Base-by-base conservation (phyloP, 2,329 filamentous ascomycete species). In the Fusarium sp. region DNA sequence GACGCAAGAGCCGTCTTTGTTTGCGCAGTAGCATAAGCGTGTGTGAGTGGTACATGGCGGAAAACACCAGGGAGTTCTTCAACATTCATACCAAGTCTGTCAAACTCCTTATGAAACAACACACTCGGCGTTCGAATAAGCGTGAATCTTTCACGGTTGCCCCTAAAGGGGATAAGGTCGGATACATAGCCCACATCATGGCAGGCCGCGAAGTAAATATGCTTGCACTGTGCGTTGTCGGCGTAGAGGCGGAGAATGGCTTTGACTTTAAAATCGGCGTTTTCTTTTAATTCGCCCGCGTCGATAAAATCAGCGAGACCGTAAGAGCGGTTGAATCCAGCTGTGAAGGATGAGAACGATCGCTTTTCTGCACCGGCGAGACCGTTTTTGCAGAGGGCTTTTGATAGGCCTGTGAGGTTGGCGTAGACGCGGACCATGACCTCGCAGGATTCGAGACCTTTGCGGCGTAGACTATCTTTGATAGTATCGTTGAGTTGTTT, bases 191-290 rank as follows among this genome's bases (percentile, higher is more conserved):
- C 77, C 11, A 75, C 73, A 33, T 92, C 88, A 72, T 91, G 89
- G 74, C 90, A 92, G 43, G 86, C 89, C 9, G 89, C 90, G 64
- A 91, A 89, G 75, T 88, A 89, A 40, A 92, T 89, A 77, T 91
- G 90, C 73, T 88, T 89, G 82, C 90, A 92, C 75, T 91, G 88
- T 7, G 84, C 81, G 73, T 88, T 89, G 50, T 90, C 86, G 38
- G 84, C 86, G 68, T 89, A 90, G 3, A 90, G 82, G 9, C 83
- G 82, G 15, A 85, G 77, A 64, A 81, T 66, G 47, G 78, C 88
- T 76, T 88, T 85, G 60, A 92, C 84, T 78, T 92, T 92, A 76
- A 87, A 88, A 73, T 88, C 88, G 33, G 88, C 87, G 35, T 87
- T 87, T 73, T 90, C 88, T 75, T 91, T 90, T 40, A 88, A 84